Evolutionary conservation across 2,329 filamentous ascomycete genomes (phyloP).

Genomic region (Clathrospora elynae): DNA sequence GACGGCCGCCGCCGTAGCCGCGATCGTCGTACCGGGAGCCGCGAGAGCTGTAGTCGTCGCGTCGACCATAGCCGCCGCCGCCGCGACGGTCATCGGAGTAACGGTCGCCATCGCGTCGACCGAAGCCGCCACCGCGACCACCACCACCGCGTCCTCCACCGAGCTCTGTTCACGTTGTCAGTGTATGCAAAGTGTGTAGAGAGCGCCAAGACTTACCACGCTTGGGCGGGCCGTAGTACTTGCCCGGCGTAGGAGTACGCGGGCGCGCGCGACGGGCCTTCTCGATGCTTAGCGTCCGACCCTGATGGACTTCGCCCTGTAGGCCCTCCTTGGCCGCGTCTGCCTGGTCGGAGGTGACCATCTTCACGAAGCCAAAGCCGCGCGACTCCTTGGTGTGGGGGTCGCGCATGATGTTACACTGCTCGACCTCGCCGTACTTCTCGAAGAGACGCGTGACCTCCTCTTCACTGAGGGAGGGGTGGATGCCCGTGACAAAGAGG

Average conservation of each 20-base stretch:
- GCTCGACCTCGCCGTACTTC: slow-evolving; percentile 98
- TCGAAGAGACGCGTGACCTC: slow-evolving; percentile 96
- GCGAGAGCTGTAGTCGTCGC: slow-evolving; percentile 55
- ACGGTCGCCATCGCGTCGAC: slow-evolving; percentile 57
- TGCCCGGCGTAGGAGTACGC: slow-evolving; percentile 94
- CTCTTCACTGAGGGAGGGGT: slow-evolving; percentile 85
- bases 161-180: slow-evolving; percentile 48
- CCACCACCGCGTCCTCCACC: slow-evolving; percentile 51
- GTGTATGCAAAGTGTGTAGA: slow-evolving; percentile 1
- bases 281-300: slow-evolving; percentile 95
- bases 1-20: slow-evolving; percentile 63
- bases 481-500: slow-evolving; percentile 97
- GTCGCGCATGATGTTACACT: slow-evolving; percentile 99
- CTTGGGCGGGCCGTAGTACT: slow-evolving; percentile 99
- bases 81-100: slow-evolving; percentile 55
- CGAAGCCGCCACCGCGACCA: slow-evolving; percentile 55
- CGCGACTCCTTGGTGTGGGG: slow-evolving; percentile 98
- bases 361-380: slow-evolving; percentile 99
- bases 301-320: slow-evolving; percentile 93
- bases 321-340: slow-evolving; percentile 96
- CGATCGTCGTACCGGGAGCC: slow-evolving; percentile 48
- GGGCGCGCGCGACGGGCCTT: slow-evolving; percentile 95
- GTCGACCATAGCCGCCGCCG: slow-evolving; percentile 50
- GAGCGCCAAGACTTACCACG: slow-evolving; percentile 67
- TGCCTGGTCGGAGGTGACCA: slow-evolving; percentile 92